phyloP scores from a whole-genome alignment of 2,329 filamentous ascomycete genomes.

The Pseudopithomyces chartarum region DNA sequence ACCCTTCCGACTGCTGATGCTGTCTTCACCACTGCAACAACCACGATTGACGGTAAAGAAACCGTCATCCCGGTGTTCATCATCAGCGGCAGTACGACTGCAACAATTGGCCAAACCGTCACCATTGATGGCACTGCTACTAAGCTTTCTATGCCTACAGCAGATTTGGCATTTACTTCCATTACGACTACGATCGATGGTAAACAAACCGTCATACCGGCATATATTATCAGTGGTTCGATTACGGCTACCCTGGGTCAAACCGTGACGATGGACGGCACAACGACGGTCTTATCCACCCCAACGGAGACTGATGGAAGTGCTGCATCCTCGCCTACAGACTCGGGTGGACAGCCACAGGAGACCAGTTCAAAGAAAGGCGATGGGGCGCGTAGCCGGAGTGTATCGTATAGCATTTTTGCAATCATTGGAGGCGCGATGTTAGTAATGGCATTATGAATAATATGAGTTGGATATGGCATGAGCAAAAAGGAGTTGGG shows the following conservation, averaged over 20 bases:
- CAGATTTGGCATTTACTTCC: constrained; percentile 4
- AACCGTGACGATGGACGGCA: constrained; percentile 15
- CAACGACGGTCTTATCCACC: constrained; percentile 10
- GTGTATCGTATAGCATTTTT: neutral
- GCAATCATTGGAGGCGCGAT: neutral
- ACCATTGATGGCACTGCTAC: constrained; percentile 14
- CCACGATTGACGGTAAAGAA: constrained; percentile 10
- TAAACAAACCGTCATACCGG: constrained; percentile 6
- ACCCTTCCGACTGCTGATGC: constrained; percentile 7
- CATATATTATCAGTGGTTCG: constrained; percentile 14
- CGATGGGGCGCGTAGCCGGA: neutral
- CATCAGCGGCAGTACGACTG: constrained; percentile 13
- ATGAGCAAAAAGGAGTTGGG: neutral
- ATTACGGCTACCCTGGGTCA: constrained; percentile 15
- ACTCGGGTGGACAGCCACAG: neutral
- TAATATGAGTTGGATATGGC: neutral
- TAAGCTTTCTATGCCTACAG: constrained; percentile 11
- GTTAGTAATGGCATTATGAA: neutral
- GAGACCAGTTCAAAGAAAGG: neutral
- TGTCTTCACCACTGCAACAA: constrained; percentile 10
- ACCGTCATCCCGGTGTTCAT: constrained; percentile 12
- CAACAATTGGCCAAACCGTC: constrained; percentile 18
- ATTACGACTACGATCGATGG: constrained; percentile 14
- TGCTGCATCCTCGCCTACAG: neutral
- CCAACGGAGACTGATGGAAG: neutral